phyloP scores from a whole-genome alignment of 306 rosid genomes.

The Macrotyloma uniflorum region DNA sequence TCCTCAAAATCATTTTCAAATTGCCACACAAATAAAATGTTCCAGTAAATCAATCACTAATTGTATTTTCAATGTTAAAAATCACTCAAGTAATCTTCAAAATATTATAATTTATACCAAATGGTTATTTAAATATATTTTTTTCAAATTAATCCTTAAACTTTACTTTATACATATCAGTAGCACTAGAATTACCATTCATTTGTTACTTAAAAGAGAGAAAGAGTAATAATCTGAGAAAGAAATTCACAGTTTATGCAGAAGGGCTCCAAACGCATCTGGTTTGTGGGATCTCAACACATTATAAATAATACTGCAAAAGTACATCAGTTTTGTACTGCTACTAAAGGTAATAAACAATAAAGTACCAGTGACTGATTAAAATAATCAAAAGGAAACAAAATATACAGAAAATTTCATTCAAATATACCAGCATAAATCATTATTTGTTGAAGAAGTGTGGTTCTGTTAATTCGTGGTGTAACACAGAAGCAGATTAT shows the following conservation, averaged over 20 bases:
- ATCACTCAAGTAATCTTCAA: too few relatives aligned
- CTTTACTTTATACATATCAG: too few relatives aligned
- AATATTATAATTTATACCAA: too few relatives aligned
- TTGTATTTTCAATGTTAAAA: too few relatives aligned
- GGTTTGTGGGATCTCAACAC: neutral
- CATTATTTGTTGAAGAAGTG: neutral
- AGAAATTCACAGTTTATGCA: neutral
- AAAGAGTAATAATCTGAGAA: neutral
- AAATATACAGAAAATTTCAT: neutral
- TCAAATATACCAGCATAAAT: neutral
- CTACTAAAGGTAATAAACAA: neutral
- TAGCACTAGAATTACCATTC: too few relatives aligned
- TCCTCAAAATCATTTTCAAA: conserved; percentile 24
- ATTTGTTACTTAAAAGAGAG: neutral
- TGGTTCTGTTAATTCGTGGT: neutral
- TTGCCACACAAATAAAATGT: neutral
- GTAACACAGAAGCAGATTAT: neutral
- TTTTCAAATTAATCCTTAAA: neutral
- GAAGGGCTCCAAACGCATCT: neutral
- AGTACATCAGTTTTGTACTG: neutral
- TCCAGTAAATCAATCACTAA: too few relatives aligned
- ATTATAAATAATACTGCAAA: neutral
- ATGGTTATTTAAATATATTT: too few relatives aligned
- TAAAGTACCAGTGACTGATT: neutral
- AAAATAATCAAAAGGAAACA: neutral